Base-by-base conservation (phyloP, 176 grass and related monocot species). In the Zoysia japonica region DNA sequence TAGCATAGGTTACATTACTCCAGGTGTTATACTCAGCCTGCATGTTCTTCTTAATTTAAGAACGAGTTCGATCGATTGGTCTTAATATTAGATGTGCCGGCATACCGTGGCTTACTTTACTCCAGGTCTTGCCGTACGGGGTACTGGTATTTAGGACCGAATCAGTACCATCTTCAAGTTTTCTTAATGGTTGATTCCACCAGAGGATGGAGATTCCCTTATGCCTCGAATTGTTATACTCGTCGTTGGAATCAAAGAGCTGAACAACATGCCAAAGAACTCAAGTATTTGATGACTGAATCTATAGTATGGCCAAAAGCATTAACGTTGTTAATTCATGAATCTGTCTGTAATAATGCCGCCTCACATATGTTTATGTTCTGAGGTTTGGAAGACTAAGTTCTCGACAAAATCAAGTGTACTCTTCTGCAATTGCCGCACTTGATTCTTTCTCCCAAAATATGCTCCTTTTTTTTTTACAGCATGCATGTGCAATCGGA, bases 321-420 rank as follows among this genome's bases (percentile, higher is more conserved):
- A 47, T 40, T 68, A 2, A 16, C 37, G 63, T 65, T 50, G 45
- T 79, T 28, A 80, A 79, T 60, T 44, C 37, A 36, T 51, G 14
- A 67, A 59, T 14, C 19, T 42, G 49, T 52, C 46, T 73, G 51
- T 68, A 73, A 73, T 61, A 51, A 61, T 74, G 19, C 52, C 42
- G 43, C 62, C 28, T n/a, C 12, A 16, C 12, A 47, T 47, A 72
- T 78, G 46, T 48, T 73, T 28, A 16, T 57, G 11, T 57, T 9
- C 72, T 48, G 68, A 56, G 75, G 42, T n/a, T 81, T 52, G 84
- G 38, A 63, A 47, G 64, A 86, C n/a, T 55, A 28, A 13, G 37
- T 68, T 75, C 74, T 86, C 45, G 61, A 70, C 44, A 81, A 52
- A 38, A n/a, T 54, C 52, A 28, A 28, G 28, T 28, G 28, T 28